Evolutionary conservation across 352 stramenopile species (phyloP).

Genomic region (Proteromonas lacertae): DNA sequence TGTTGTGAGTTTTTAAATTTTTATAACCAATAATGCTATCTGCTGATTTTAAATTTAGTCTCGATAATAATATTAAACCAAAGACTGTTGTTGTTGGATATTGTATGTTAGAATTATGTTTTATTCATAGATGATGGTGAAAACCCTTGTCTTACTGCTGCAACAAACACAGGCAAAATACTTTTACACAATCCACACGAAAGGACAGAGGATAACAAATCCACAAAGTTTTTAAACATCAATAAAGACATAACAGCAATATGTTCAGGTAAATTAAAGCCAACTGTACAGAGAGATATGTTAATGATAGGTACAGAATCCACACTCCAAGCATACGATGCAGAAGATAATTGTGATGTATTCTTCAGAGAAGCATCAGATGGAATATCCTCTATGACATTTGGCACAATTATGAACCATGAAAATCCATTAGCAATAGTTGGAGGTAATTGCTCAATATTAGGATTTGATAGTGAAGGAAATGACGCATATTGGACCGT

Average conservation of each 20-base stretch:
- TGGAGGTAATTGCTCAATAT: slow-evolving; percentile 54
- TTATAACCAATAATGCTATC: too few species aligned
- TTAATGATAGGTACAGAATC: slow-evolving; percentile 45
- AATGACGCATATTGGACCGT: slow-evolving; percentile 52
- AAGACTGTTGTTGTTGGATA: not conserved
- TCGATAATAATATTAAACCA: too few species aligned
- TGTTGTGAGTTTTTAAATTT: too few species aligned
- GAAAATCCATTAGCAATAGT: slow-evolving; percentile 29
- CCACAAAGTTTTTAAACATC: slow-evolving; percentile 36
- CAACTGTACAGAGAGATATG: not conserved
- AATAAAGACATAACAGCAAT: slow-evolving; percentile 43
- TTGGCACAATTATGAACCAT: slow-evolving; percentile 10
- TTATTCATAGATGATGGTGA: slow-evolving; percentile 27
- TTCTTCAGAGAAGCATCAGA: slow-evolving; percentile 51
- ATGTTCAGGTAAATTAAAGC: slow-evolving; percentile 17
- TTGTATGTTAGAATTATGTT: slow-evolving; percentile 1
- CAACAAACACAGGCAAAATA: slow-evolving; percentile 45
- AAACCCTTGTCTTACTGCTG: slow-evolving; percentile 28
- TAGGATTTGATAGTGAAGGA: slow-evolving; percentile 33
- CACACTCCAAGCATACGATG: slow-evolving; percentile 50
- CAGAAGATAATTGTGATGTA: slow-evolving; percentile 59
- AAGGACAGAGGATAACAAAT: too few species aligned
- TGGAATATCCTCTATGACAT: slow-evolving; percentile 33
- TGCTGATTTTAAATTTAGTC: too few species aligned
- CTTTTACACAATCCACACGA: slow-evolving; percentile 49